Evolutionary conservation across 768 basidiomycete species (phyloP).

Genomic region (Serendipita sp.): DNA sequence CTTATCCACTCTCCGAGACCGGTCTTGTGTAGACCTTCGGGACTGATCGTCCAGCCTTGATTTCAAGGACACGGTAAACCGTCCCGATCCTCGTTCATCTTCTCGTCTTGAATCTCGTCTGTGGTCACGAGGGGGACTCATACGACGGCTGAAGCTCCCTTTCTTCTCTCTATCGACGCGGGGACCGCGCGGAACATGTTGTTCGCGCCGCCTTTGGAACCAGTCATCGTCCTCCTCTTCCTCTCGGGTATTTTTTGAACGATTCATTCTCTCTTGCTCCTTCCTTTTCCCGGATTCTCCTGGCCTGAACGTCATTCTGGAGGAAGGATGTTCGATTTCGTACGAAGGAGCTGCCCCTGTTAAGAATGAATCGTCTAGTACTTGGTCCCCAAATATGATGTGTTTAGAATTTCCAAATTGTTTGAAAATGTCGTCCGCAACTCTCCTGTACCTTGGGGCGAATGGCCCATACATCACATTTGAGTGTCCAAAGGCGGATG

Average conservation of each 20-base stretch:
- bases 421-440: not conserved
- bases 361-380: not conserved
- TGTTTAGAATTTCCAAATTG: not conserved
- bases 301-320: not conserved
- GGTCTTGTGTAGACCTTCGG: not conserved
- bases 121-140: not conserved
- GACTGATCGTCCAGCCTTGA: not conserved
- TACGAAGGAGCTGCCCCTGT: not conserved
- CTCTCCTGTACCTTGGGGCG: not conserved
- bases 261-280: not conserved
- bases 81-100: not conserved
- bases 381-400: constrained; percentile 2
- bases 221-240: not conserved
- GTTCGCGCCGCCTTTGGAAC: not conserved
- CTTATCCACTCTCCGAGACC: too few relatives aligned
- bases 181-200: not conserved
- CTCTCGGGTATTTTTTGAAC: not conserved
- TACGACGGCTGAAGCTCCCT: not conserved
- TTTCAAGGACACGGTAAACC: not conserved
- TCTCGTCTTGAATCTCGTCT: not conserved
- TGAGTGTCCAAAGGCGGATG: not conserved
- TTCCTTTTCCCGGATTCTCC: not conserved
- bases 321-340: not conserved
- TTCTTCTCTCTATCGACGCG: not conserved
- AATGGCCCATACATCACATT: constrained; percentile 1